Base-by-base conservation (phyloP, 2,329 filamentous ascomycete species). In the Apiospora hydei region DNA sequence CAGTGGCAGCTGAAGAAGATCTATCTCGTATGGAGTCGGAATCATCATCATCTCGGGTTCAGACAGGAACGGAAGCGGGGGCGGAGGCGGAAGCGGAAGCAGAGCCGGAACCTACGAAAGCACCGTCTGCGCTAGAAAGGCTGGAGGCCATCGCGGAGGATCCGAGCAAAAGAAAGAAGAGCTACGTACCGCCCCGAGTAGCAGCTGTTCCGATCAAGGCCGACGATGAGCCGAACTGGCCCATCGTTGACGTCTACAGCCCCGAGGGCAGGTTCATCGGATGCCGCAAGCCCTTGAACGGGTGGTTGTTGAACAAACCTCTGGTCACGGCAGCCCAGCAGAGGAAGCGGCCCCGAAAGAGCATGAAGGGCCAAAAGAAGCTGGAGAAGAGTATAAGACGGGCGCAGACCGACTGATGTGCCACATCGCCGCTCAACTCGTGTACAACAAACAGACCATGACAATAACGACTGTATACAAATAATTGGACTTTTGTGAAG, bases 251-350 rank as follows among this genome's bases (percentile, higher is more conserved):
- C 76, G 90, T 98, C 0, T 98, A 93, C 78, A 93, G 89, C 41
- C 96, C 96, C 0, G 88, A 94, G 72, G 96, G 96, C n/a, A 91
- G 90, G 77, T 96, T 93, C 76, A 85, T 98, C 43, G 92, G 88
- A 0, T 83, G 85, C 13, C 86, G 94, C 47, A 81, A 80, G 75
- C 92, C 93, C 1, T 91, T 97, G 85, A 91, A 92, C 76, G 93
- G 90, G 8, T 95, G 91, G 88, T 72, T 91, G 72, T 80, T 92
- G 70, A 88, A 88, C 75, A 90, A 89, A 79, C 88, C 89, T 41
- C 84, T 83, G 18, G 82, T 85, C n/a, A 82, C 84, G 34, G 82
- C 82, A 30, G 82, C 85, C 71, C 85, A 87, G 71, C 85, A 83
- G 77, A 87, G 83, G 76, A 83, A 80, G 21, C 84, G 93, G 72